Evolutionary conservation across 2,329 filamentous ascomycete genomes (phyloP).

Genomic region (Cladosporium colombiae): DNA sequence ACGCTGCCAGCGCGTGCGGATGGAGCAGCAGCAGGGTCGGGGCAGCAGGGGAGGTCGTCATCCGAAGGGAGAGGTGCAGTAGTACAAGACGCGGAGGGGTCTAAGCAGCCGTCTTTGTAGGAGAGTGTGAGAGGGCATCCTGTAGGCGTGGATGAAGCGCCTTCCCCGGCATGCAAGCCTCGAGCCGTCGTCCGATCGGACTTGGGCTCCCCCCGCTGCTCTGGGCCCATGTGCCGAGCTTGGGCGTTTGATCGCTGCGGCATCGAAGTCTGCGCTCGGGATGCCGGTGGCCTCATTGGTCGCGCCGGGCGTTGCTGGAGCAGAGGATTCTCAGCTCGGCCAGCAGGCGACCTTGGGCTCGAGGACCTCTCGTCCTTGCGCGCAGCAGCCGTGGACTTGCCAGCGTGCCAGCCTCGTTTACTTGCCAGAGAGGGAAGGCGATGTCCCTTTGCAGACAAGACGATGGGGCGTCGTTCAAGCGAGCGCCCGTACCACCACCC

Average conservation of each 20-base stretch:
- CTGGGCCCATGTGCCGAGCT: conserved; percentile 8
- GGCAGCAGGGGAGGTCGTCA: conserved; percentile 12
- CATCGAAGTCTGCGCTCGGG: background rate
- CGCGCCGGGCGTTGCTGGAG: background rate
- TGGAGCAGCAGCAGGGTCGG: conserved; percentile 11
- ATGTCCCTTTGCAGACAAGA: background rate
- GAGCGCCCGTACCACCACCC: conserved; percentile 4
- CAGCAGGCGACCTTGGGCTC: background rate
- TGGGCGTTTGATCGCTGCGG: background rate
- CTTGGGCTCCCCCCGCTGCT: background rate
- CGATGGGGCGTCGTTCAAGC: conserved; percentile 1
- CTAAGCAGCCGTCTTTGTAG: background rate
- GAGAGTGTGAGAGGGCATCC: too few species aligned
- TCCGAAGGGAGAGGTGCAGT: conserved; percentile 17
- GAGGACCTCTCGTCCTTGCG: background rate
- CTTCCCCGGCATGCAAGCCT: conserved; percentile 13
- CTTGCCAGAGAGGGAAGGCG: background rate
- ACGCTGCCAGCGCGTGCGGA: conserved; percentile 4
- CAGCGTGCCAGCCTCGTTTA: background rate
- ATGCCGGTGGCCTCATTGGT: conserved; percentile 10
- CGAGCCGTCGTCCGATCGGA: conserved; percentile 7
- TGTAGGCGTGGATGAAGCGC: background rate
- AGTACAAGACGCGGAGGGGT: conserved; percentile 11
- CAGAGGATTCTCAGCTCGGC: conserved; percentile 4
- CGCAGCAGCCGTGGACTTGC: background rate